Evolutionary conservation across 345 rosid genomes (phyloP), one percentile per base, ranked within the genome.

Genomic region (Capsella bursapastoris): DNA sequence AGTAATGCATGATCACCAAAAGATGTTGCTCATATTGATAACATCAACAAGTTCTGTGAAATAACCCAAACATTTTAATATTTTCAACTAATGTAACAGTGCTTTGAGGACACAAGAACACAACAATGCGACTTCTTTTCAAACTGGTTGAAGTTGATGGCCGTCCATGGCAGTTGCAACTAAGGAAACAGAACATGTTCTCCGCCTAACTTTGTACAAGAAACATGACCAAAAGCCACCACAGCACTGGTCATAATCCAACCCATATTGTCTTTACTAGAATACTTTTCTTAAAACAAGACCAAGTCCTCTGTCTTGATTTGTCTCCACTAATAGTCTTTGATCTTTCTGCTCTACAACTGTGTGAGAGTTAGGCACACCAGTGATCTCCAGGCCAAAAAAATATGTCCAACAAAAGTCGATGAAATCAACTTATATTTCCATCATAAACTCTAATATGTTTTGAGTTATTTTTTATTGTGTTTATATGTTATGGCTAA

Each of bases 171-270:
- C 14, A 55, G 53, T 37, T 70, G 64, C 60, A 63, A 37, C 71
- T 47, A 64, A 77, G 62, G 72, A 64, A 64, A 70, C 76, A 64
- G 7, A 70, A 77, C 60, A 65, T 77, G 71, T 76, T 72, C 31
- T 71, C 48, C 25, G 72, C 80, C 80, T 71, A 77, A 77, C 67
- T 77, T 50, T 48, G 5, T 25, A 40, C 51, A 70, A 35, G 13
- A 71, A 22, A 71, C 76, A 64, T 48, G 63, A 77, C 76, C 56
- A 29, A 64, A 57, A 57, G 71, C 75, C 80, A 77, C 72, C 71
- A 77, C 38, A 47, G 38, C 66, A 70, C 47, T 70, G 61, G 75
- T 64, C 80, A 76, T 53, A 70, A 29, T 76, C 70, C 27, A 61
- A 55, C 57, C 50, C 37, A 28, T 16, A 16, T 45, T 63, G 64